Conservation (phyloP, 2,329 filamentous ascomycete genomes). For the Helminthosporium solani region DNA sequence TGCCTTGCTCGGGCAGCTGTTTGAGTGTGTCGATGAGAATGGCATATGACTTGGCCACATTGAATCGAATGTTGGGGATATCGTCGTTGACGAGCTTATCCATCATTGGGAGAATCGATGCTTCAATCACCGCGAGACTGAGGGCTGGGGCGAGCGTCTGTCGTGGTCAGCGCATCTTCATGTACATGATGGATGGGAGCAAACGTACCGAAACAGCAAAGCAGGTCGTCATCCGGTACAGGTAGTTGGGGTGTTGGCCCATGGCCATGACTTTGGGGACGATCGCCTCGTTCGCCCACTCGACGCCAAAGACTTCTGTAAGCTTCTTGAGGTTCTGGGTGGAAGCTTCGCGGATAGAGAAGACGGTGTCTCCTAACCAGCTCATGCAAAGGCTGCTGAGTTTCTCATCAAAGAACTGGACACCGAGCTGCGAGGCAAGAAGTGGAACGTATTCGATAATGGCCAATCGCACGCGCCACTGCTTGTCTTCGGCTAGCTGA, state of each 20-base stretch:
- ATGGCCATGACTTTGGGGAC: constrained; percentile 98
- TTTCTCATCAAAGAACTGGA: constrained; percentile 98
- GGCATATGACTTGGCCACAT: constrained; percentile 96
- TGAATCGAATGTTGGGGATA: constrained; percentile 99
- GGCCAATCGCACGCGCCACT: constrained; percentile 95
- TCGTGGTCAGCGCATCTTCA: constrained; percentile 11
- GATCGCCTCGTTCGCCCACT: constrained; percentile 95
- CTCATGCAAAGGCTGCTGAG: constrained; percentile 94
- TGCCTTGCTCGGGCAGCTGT: constrained; percentile 84
- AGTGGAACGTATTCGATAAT: constrained; percentile 99
- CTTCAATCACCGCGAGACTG: constrained; percentile 87
- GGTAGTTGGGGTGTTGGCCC: constrained; percentile 97
- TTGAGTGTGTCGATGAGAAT: constrained; percentile 89
- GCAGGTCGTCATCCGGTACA: constrained; percentile 99
- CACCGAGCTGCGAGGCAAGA: constrained; percentile 90
- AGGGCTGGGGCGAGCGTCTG: constrained; percentile 93
- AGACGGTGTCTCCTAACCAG: constrained; percentile 97
- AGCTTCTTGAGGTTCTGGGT: constrained; percentile 98
- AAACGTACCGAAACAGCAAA: constrained; percentile 96
- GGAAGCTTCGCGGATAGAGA: constrained; percentile 95
- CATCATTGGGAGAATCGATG: constrained; percentile 92
- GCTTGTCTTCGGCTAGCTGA: constrained; percentile 96
- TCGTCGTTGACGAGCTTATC: constrained; percentile 91
- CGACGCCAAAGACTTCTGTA: constrained; percentile 96
- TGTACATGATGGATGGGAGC: neutral